These are phyloP conservation scores for Nevesoporus exiguus DNA, from an alignment of 768 basidiomycete species.

Conservation along the genomic window DNA sequence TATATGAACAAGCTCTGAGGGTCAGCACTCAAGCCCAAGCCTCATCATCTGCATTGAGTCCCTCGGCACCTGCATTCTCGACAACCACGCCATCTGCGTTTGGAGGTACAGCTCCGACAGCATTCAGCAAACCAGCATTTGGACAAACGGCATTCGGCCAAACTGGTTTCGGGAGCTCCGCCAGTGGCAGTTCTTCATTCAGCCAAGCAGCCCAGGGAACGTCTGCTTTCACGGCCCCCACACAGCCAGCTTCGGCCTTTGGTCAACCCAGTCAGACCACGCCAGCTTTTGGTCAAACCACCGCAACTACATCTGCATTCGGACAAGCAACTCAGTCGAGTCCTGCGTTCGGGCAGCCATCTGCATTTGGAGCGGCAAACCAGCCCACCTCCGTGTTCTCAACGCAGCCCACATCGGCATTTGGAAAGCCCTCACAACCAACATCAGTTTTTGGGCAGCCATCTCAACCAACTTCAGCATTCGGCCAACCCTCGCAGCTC, in stretches of 20 bases:
- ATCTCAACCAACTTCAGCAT: constrained; percentile 34
- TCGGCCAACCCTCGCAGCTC: constrained; percentile 34
- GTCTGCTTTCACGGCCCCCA: constrained; percentile 35
- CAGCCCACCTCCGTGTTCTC: constrained; percentile 26
- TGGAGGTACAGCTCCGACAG: constrained; percentile 26
- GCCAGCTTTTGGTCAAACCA: constrained; percentile 38
- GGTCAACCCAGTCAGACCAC: constrained; percentile 34
- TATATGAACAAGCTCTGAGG: constrained; percentile 51
- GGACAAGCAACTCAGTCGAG: constrained; percentile 31
- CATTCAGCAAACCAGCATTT: constrained; percentile 31
- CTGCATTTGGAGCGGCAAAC: constrained; percentile 34
- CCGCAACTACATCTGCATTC: constrained; percentile 27
- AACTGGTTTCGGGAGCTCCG: constrained; percentile 25
- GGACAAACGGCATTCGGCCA: constrained; percentile 41
- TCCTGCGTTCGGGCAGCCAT: constrained; percentile 39
- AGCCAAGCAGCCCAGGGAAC: constrained; percentile 27
- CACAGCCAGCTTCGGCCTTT: constrained; percentile 36
- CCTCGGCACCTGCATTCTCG: constrained; percentile 20
- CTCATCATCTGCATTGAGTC: constrained; percentile 5
- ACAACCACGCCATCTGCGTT: constrained; percentile 38
- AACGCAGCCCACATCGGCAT: constrained; percentile 29
- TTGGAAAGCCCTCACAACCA: constrained; percentile 33
- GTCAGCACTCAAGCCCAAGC: constrained; percentile 32
- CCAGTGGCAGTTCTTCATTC: constrained; percentile 21
- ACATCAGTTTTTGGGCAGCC: constrained; percentile 30